These are phyloP conservation scores for Scytalidium lignicola DNA, from an alignment of 2,329 filamentous ascomycete species.

Conservation along the genomic window DNA sequence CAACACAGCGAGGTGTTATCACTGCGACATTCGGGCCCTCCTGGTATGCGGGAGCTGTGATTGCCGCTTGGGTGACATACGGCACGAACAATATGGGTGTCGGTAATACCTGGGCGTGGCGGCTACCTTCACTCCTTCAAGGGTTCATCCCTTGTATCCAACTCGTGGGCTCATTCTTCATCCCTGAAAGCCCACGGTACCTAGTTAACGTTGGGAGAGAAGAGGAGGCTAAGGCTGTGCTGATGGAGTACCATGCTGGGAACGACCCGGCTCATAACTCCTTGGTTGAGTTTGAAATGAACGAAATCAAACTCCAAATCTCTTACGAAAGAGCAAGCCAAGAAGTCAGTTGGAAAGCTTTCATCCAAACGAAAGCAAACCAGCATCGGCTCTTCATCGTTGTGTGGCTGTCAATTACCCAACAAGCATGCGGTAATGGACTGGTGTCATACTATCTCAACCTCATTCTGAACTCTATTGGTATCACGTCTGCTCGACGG, in stretches of 20 bases:
- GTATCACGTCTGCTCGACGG: conserved; percentile 11
- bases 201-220: conserved; percentile 42
- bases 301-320: conserved; percentile 44
- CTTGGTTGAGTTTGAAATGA: conserved; percentile 40
- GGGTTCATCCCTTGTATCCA: conserved; percentile 45
- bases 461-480: conserved; percentile 21
- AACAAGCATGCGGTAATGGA: conserved; percentile 11
- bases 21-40: conserved; percentile 19
- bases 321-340: conserved; percentile 33
- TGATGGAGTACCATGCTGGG: conserved; percentile 47
- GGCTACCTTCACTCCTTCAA: conserved; percentile 20
- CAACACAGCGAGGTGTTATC: conserved; percentile 9
- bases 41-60: conserved; percentile 33
- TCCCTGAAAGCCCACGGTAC: conserved; percentile 53
- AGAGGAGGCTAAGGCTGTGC: conserved; percentile 45
- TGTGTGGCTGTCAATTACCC: conserved; percentile 2
- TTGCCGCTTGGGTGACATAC: conserved; percentile 35
- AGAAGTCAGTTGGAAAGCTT: conserved; percentile 33
- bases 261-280: conserved; percentile 29
- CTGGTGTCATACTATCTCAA: conserved; percentile 32
- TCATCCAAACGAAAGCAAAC: conserved; percentile 10
- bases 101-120: conserved; percentile 33
- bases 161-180: conserved; percentile 15
- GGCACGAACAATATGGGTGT: conserved; percentile 21
- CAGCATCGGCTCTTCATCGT: conserved; percentile 6